phyloP scores from a whole-genome alignment of 495 filamentous ascomycete species.

The Podospora anserina region DNA sequence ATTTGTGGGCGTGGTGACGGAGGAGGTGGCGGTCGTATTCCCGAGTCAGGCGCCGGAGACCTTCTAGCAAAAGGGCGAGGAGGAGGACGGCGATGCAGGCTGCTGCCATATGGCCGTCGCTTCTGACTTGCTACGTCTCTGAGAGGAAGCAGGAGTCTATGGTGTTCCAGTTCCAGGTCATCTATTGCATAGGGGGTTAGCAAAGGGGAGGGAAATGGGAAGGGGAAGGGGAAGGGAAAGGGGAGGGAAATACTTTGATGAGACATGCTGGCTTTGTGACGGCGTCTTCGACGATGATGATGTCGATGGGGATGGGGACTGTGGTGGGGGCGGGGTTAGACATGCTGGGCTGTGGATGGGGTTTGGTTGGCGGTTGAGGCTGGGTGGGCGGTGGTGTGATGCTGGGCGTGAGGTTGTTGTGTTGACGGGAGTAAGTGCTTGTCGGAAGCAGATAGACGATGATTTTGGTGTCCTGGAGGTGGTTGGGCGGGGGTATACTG shows the following conservation, averaged over 20 bases:
- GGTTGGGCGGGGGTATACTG: too few species aligned
- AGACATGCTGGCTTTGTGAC: background rate
- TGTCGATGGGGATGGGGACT: background rate
- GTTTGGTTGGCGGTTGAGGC: too few species aligned
- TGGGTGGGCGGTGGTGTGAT: too few species aligned
- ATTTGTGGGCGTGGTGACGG: background rate
- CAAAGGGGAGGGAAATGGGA: background rate
- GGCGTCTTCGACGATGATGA: background rate
- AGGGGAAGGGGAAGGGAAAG: background rate
- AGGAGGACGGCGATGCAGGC: slow-evolving; percentile 44
- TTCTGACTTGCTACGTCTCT: slow-evolving; percentile 32
- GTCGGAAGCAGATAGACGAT: too few species aligned
- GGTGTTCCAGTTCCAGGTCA: slow-evolving; percentile 48
- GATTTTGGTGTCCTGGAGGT: too few species aligned
- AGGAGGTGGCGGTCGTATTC: slow-evolving; percentile 10
- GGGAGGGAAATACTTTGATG: background rate
- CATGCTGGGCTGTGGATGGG: background rate
- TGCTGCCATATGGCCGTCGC: slow-evolving; percentile 36
- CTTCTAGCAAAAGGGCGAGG: slow-evolving; percentile 41
- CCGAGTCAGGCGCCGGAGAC: background rate
- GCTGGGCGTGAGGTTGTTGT: too few species aligned
- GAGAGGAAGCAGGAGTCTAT: slow-evolving; percentile 38
- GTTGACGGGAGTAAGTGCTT: too few species aligned
- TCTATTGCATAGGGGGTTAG: slow-evolving; percentile 22
- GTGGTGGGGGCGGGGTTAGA: background rate